These are phyloP conservation scores for Leptoxyphium fumago DNA, from an alignment of 2,329 filamentous ascomycete species.

Conservation along the genomic window DNA sequence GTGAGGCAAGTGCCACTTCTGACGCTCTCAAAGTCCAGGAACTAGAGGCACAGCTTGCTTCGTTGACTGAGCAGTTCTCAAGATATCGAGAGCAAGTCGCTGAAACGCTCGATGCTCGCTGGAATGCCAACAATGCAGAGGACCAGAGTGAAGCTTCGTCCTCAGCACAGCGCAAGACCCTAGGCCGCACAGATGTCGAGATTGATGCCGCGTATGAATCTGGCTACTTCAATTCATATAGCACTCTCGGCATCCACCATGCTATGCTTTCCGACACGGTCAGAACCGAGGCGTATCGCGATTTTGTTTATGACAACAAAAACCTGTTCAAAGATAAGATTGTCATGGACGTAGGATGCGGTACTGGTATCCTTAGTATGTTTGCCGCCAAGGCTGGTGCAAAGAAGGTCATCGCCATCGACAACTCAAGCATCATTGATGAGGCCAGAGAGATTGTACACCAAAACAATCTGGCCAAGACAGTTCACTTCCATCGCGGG, in stretches of 20 bases:
- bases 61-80: conserved; percentile 9
- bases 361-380: conserved; percentile 76
- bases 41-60: conserved; percentile 9
- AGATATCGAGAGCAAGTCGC: conserved; percentile 11
- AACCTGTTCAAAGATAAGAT: conserved; percentile 72
- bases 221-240: conserved; percentile 14
- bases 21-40: conserved; percentile 4
- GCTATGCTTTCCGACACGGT: conserved; percentile 87
- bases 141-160: conserved; percentile 1
- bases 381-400: conserved; percentile 88
- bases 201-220: conserved; percentile 9
- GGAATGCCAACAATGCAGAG: conserved; percentile 5
- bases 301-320: conserved; percentile 91
- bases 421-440: conserved; percentile 80
- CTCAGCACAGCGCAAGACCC: not conserved
- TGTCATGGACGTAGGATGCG: conserved; percentile 79
- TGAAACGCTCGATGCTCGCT: conserved; percentile 13
- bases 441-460: conserved; percentile 76
- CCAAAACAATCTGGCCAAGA: conserved; percentile 58
- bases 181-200: conserved; percentile 4
- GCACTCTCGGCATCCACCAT: conserved; percentile 57
- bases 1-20: not conserved
- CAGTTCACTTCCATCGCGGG: conserved; percentile 67
- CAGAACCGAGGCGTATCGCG: conserved; percentile 80
- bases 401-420: conserved; percentile 73